A percentile compares a stretch with the other conserved stretches of the same genome.
Conservation (phyloP, 345 rosid species). For the Eucalyptus albens region DNA sequence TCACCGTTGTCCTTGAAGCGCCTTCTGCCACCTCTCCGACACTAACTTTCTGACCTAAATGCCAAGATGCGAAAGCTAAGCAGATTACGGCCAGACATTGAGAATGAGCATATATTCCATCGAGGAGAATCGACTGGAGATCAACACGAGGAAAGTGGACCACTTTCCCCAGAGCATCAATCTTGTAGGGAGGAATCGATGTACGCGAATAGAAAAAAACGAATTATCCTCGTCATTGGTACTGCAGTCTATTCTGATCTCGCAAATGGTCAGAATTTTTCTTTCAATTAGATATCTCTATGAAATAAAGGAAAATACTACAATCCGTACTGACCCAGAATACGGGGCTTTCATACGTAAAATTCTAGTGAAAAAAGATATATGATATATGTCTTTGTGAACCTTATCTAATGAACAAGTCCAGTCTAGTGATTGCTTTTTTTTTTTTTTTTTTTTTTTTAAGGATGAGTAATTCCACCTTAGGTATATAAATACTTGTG, state of each 20-base stretch:
- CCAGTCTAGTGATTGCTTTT: not conserved
- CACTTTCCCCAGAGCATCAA: not conserved
- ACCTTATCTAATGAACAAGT: not conserved
- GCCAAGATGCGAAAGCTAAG: not conserved
- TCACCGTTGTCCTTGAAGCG: not conserved
- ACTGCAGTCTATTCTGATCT: not conserved
- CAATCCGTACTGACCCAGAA: rapidly evolving
- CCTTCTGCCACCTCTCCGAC: not conserved
- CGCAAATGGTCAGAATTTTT: not conserved
- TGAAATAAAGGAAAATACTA: not conserved
- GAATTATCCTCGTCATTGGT: not conserved
- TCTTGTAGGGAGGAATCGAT: not conserved
- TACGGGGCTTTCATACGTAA: not conserved
- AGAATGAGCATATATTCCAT: not conserved
- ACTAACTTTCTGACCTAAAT: not conserved
- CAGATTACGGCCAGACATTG: not conserved
- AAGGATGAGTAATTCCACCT: not conserved
- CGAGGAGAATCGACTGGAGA: not conserved
- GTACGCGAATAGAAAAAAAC: not conserved
- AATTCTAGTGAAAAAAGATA: not conserved
- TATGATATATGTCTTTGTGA: not conserved
- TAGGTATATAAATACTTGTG: not conserved
- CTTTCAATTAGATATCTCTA: not conserved
- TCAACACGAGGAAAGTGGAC: not conserved
- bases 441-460: too few relatives aligned